Evolutionary conservation across 371 early-diverging fungal species (phyloP).

Genomic region (Batrachochytrium dendrobatidis): DNA sequence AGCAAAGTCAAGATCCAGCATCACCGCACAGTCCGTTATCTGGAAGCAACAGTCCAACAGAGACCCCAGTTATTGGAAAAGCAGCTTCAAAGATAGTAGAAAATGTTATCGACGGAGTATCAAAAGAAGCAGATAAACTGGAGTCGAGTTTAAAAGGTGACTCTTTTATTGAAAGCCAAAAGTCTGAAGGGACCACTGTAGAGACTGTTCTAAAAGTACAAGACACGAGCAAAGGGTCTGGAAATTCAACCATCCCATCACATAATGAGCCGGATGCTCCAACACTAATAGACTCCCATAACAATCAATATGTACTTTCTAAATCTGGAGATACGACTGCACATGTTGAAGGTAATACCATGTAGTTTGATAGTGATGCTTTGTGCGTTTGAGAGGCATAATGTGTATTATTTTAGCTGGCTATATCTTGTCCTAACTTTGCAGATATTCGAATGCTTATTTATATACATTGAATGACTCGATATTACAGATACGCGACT

Average conservation of each 20-base stretch:
- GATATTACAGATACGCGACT: conserved; percentile 37
- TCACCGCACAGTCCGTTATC: neutral
- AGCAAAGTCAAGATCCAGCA: neutral
- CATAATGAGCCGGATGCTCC: neutral
- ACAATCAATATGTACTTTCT: neutral
- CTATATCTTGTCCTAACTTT: too few relatives aligned
- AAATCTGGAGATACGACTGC: conserved; percentile 1
- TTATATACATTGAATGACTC: neutral
- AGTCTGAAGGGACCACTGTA: conserved; percentile 7
- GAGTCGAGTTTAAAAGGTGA: conserved; percentile 10
- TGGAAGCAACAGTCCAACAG: too few relatives aligned
- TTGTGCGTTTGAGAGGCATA: neutral
- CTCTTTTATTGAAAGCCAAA: conserved; percentile 12
- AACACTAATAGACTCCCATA: neutral
- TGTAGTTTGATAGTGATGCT: neutral
- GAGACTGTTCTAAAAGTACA: conserved; percentile 17
- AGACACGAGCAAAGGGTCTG: neutral
- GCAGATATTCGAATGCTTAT: conserved; percentile 50
- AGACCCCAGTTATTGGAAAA: too few relatives aligned
- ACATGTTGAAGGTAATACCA: conserved; percentile 7
- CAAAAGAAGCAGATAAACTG: conserved; percentile 10
- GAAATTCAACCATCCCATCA: neutral
- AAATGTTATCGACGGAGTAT: conserved; percentile 7
- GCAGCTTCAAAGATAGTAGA: conserved; percentile 1
- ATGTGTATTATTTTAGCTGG: conserved; percentile 7